Percentiles rank a stretch among this genome's conserved stretches.
These are phyloP conservation scores for Lomentospora prolificans DNA, from an alignment of 2,329 filamentous ascomycete species.

Conservation along the genomic window DNA sequence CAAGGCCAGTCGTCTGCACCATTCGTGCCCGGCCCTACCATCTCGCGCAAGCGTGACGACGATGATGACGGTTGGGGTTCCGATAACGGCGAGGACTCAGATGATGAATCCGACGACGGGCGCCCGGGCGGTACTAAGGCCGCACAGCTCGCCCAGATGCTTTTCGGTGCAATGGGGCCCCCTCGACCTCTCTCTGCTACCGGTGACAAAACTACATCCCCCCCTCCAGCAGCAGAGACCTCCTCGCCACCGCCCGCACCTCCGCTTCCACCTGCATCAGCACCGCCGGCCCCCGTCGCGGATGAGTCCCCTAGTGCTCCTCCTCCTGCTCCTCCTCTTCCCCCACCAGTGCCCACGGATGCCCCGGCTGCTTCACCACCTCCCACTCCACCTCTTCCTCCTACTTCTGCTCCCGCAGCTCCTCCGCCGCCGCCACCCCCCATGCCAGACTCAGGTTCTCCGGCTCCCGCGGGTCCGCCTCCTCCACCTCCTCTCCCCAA, in stretches of 20 bases:
- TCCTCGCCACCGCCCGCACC: conserved; percentile 30
- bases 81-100: conserved; percentile 48
- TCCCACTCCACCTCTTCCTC: conserved; percentile 17
- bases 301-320: conserved; percentile 22
- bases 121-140: conserved; percentile 72
- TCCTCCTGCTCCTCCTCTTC: conserved; percentile 21
- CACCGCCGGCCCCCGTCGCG: conserved; percentile 20
- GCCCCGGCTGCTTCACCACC: conserved; percentile 21
- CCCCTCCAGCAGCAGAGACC: conserved; percentile 22
- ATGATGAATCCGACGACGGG: conserved; percentile 68
- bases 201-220: conserved; percentile 52
- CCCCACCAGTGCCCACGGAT: conserved; percentile 19
- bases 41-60: conserved; percentile 42
- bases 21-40: conserved; percentile 7
- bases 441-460: conserved; percentile 24
- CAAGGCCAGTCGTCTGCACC: conserved; percentile 39
- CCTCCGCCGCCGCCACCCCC: conserved; percentile 20
- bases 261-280: conserved; percentile 23
- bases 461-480: conserved; percentile 20
- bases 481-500: conserved; percentile 25
- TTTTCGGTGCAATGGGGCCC: conserved; percentile 95
- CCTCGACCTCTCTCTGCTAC: conserved; percentile 79
- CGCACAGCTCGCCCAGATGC: conserved; percentile 83
- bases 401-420: conserved; percentile 24
- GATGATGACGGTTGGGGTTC: conserved; percentile 80